Percentiles rank a stretch among this genome's conserved stretches.
Conservation (phyloP, 768 basidiomycete genomes). For the Auriculariales sp. region DNA sequence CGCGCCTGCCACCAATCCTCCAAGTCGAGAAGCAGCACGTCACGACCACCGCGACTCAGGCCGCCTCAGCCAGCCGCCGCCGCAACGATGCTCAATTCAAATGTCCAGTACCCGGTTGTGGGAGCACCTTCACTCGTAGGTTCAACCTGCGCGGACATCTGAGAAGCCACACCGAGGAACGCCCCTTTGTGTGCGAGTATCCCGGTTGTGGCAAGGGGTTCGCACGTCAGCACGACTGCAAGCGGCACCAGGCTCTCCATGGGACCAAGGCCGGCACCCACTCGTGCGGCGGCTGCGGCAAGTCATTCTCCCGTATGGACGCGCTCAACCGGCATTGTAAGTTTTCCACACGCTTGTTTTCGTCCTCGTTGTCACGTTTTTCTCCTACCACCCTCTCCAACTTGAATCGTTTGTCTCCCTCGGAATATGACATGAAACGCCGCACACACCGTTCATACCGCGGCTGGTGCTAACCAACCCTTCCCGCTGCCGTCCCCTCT, state of each 20-base stretch:
- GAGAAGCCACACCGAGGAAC: slow-evolving; percentile 88
- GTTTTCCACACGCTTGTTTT: slow-evolving; percentile 18
- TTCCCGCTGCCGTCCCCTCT: too few relatives aligned
- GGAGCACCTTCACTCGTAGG: slow-evolving; percentile 90
- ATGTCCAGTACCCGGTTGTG: slow-evolving; percentile 90
- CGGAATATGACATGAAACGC: too few relatives aligned
- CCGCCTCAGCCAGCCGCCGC: slow-evolving; percentile 77
- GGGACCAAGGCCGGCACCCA: slow-evolving; percentile 71
- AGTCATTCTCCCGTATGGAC: slow-evolving; percentile 88
- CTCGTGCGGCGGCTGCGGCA: slow-evolving; percentile 82
- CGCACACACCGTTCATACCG: too few relatives aligned
- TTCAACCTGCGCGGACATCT: slow-evolving; percentile 86
- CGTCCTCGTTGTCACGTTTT: slow-evolving; percentile 11
- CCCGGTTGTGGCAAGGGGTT: slow-evolving; percentile 92
- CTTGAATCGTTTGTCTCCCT: slow-evolving; percentile 11
- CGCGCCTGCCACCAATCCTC: slow-evolving; percentile 67
- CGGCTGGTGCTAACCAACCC: too few relatives aligned
- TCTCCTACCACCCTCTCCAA: slow-evolving; percentile 11
- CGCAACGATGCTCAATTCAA: slow-evolving; percentile 85
- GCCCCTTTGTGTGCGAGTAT: slow-evolving; percentile 87
- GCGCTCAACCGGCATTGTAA: slow-evolving; percentile 70
- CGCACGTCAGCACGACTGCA: slow-evolving; percentile 94
- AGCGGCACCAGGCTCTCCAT: slow-evolving; percentile 89
- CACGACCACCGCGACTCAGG: slow-evolving; percentile 85
- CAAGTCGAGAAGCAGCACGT: slow-evolving; percentile 93